These are phyloP conservation scores for Erigeron philadelphicus DNA, from an alignment of 140 eudicot genomes.

Conservation along the genomic window DNA sequence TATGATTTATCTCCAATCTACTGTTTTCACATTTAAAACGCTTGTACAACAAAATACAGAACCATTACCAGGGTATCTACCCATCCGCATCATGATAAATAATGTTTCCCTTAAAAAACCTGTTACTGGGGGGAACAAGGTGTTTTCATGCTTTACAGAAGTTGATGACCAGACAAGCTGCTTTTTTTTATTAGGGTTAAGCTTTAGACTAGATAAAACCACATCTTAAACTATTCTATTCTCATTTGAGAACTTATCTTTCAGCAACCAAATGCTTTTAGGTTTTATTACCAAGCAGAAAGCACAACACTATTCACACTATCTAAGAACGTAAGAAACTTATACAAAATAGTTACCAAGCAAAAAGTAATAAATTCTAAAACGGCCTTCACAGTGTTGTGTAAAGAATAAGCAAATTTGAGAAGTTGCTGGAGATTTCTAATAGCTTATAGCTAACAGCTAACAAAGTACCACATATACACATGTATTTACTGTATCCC, in stretches of 20 bases:
- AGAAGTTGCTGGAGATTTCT: not conserved
- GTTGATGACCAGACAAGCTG: not conserved
- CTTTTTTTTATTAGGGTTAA: not conserved
- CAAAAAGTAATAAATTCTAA: not conserved
- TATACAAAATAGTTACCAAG: not conserved
- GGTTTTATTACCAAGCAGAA: conserved; percentile 1
- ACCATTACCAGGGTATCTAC: not conserved
- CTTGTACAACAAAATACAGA: not conserved
- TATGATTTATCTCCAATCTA: not conserved
- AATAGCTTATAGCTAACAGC: not conserved
- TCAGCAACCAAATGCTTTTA: not conserved
- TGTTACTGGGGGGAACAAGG: not conserved
- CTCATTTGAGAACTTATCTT: not conserved
- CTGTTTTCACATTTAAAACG: not conserved
- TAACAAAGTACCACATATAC: not conserved
- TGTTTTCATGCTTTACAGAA: not conserved
- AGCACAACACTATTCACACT: not conserved
- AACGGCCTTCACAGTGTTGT: not conserved
- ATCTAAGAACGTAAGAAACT: not conserved
- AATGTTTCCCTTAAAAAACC: not conserved
- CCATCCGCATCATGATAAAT: not conserved
- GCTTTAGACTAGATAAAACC: not conserved
- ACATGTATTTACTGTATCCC: not conserved
- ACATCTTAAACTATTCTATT: not conserved
- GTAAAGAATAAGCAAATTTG: not conserved